Base-by-base conservation (phyloP, 352 stramenopile species). In the Pythium coloratum region DNA sequence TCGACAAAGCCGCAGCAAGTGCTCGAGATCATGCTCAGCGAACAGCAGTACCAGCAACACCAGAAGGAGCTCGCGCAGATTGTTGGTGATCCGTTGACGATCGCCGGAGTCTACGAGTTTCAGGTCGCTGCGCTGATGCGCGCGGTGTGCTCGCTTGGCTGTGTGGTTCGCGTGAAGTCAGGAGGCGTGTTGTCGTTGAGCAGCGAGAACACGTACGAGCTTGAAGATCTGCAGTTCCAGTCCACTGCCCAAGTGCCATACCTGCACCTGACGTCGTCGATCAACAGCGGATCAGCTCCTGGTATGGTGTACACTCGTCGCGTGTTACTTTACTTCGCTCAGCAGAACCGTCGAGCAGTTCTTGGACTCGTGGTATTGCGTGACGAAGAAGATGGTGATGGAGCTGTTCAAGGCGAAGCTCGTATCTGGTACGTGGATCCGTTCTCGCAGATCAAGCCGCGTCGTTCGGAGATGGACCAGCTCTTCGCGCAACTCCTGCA, bases 101-200 rank as follows among this genome's bases (percentile, higher is more conserved):
- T 98, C 12, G 78, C 87, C 9, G 89, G 88, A 18, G 89, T 99
- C 20, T 99, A 98, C 73, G 97, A 99, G 72, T 82, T 96, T 12
- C 80, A 96, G 33, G 91, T 97, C 8, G 91, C 96, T n/a, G 72
- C 95, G 8, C 75, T 97, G 47, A 94, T 96, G 36, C 82, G 89
- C 3, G 86, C 92, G 16, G 75, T 99, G 34, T 94, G 95, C 60
- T 81, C 92, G n/a, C 77, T 99, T 20, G 97, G 97, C 2, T 98
- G 84, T 59, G 84, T 91, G 20, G 82, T 82, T 12, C 88, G 84
- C 34, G 78, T 90, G 49, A 86, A 56, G 82, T 32, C 18, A 0
- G 40, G 32, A 1, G 51, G 42, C 7, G 26, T 9, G 71, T 5
- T 38, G 6, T 32, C 26, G 14, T 34, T 42, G 3, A 71, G 13